Percentiles rank a stretch among this genome's conserved stretches.
Conservation (phyloP, 2,329 filamentous ascomycete species). For the Colletotrichum limetticola region DNA sequence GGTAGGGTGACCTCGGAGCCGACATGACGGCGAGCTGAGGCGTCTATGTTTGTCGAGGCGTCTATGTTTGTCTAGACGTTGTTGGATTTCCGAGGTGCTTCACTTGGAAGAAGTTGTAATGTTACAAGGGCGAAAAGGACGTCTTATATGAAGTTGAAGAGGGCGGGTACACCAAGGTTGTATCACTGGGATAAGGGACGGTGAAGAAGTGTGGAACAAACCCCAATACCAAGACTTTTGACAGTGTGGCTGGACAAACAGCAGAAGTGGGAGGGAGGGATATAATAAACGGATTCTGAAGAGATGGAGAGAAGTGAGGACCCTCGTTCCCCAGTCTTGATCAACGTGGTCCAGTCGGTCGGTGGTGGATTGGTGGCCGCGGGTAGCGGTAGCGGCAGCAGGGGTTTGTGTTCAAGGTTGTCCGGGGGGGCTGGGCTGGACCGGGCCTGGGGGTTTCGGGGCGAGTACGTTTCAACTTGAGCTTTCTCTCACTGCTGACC, state of each 20-base stretch:
- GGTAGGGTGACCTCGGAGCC: slow-evolving; percentile 29
- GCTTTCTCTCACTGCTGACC: not conserved
- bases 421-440: slow-evolving; percentile 11
- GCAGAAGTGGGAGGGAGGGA: not conserved
- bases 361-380: not conserved
- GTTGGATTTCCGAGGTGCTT: not conserved
- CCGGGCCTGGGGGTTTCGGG: slow-evolving; percentile 11
- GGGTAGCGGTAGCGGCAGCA: not conserved
- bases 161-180: not conserved
- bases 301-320: slow-evolving; percentile 8
- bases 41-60: not conserved
- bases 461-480: slow-evolving; percentile 31
- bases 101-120: not conserved
- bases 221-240: slow-evolving; percentile 9
- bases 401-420: not conserved
- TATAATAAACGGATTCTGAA: not conserved
- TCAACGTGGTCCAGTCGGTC: slow-evolving; percentile 13
- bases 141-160: not conserved
- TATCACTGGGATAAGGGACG: slow-evolving; percentile 4
- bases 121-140: too few relatives aligned
- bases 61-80: not conserved
- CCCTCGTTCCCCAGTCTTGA: slow-evolving; percentile 17
- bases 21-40: slow-evolving; percentile 22
- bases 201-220: slow-evolving; percentile 16
- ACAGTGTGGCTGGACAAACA: not conserved